A percentile compares a stretch with the other conserved stretches of the same genome.
Conservation (phyloP, 495 filamentous ascomycete species). For the Haplographium delicatum region DNA sequence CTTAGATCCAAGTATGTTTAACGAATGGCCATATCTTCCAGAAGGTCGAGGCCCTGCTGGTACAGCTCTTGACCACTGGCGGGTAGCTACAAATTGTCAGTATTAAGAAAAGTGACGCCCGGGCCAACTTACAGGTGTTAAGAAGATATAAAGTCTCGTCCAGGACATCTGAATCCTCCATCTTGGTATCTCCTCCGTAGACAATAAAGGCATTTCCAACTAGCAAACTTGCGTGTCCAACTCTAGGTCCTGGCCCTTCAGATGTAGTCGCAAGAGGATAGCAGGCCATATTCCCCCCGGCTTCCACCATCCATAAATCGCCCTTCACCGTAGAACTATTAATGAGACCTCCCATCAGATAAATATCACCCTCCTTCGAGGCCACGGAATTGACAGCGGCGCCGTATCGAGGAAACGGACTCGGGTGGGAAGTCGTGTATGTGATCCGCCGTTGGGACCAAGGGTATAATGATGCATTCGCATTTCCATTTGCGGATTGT, state of each 20-base stretch:
- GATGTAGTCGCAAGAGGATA: conserved; percentile 87
- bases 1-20: conserved; percentile 94
- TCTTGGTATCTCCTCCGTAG: conserved; percentile 96
- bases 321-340: conserved; percentile 93
- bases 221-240: conserved; percentile 89
- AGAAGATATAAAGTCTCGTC: conserved; percentile 95
- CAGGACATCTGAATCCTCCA: conserved; percentile 82
- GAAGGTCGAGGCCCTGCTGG: conserved; percentile 77
- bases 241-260: conserved; percentile 91
- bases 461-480: conserved; percentile 71
- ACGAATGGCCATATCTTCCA: conserved; percentile 91
- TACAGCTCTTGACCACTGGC: conserved; percentile 93
- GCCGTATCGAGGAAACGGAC: conserved; percentile 95
- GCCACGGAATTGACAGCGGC: conserved; percentile 89
- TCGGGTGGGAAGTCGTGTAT: conserved; percentile 74
- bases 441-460: conserved; percentile 91
- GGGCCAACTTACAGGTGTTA: conserved; percentile 77
- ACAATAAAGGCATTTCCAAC: conserved; percentile 99
- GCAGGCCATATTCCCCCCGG: conserved; percentile 79
- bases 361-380: conserved; percentile 95
- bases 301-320: conserved; percentile 97
- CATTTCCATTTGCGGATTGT: conserved; percentile 30
- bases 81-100: conserved; percentile 61
- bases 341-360: conserved; percentile 95
- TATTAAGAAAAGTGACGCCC: not conserved